Evolutionary conservation across 441 rosid species (phyloP).

Genomic region (Eruca vesicaria): DNA sequence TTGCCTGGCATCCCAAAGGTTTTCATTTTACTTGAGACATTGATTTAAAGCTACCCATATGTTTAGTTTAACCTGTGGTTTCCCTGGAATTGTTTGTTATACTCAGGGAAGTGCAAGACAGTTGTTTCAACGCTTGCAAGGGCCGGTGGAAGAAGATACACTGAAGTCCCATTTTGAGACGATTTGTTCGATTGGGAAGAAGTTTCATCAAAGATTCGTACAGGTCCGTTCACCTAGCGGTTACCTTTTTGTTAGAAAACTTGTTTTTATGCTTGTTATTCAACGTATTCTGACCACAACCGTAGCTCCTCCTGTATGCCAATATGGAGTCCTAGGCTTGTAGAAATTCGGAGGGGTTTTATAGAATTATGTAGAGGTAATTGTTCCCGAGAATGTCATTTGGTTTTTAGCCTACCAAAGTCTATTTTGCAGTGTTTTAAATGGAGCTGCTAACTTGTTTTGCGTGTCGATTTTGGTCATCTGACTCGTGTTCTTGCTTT

Average conservation of each 20-base stretch:
- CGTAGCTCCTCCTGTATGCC: background rate
- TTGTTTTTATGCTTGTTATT: background rate
- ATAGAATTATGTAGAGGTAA: background rate
- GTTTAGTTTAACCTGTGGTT: background rate
- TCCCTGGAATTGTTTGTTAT: slow-evolving; percentile 19
- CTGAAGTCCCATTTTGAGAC: slow-evolving; percentile 93
- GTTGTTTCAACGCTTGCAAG: slow-evolving; percentile 90
- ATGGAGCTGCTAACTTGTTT: background rate
- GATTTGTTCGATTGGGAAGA: slow-evolving; percentile 73
- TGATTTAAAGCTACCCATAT: background rate
- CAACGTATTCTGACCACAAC: background rate
- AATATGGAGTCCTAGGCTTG: background rate
- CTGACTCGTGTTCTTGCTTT: background rate
- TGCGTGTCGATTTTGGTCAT: background rate
- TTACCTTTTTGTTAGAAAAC: background rate
- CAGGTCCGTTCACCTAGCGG: slow-evolving; percentile 56
- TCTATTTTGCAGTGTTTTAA: background rate
- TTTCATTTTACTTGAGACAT: background rate
- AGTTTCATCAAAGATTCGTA: slow-evolving; percentile 49
- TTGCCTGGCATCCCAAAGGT: slow-evolving; percentile 99
- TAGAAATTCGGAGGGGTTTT: background rate
- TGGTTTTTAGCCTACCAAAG: background rate
- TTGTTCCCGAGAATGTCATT: background rate
- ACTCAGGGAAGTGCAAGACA: slow-evolving; percentile 97
- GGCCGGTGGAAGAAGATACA: slow-evolving; percentile 91